Base-by-base conservation (phyloP, 2,329 filamentous ascomycete genomes). In the Podosphaera fusca region DNA sequence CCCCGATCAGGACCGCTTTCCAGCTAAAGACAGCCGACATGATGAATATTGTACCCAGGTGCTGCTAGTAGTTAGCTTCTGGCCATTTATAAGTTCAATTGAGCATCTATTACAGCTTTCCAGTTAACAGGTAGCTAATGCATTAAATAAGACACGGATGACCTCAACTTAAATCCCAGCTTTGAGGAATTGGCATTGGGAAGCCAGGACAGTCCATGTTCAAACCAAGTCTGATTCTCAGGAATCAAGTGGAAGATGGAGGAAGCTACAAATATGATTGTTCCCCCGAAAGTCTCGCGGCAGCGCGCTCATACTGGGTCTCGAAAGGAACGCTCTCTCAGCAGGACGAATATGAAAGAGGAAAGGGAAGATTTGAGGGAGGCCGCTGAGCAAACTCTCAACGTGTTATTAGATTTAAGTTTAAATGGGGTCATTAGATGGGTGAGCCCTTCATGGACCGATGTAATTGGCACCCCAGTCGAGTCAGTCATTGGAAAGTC, bases 391-490 rank as follows among this genome's bases (percentile, higher is more conserved):
- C 87, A 95, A 72, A 95, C 89, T 30, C 76, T 95, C 68, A 98
- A 96, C 70, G 86, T 94, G 61, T 95, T 98, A 68, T 78, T 98
- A 67, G 90, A 98, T 71, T 76, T 98, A 62, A 87, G 88, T 66
- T 77, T 96, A 57, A 85, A 95, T 67, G 87, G 87, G 62, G 84
- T 81, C 60, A 84, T 98, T 65, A 85, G 88, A 70, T 98, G 92
- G 87, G 89, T 94, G 64, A 96, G 90, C 68, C 87, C 89, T 10
- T 95, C 90, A 14, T 98, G 92, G 92, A 79, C 80, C 59, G 88
- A 96, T 65, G 84, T 98, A 55, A 84, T 96, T 59, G 92, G 92
- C 58, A 90, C 85, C 3, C 72, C 78, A 50, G 77, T 82, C 45
- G 81, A 85, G 49, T 76, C 79, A 6, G 80, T 95, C 55, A 77